A percentile compares a stretch with the other conserved stretches of the same genome.
These are phyloP conservation scores for Pythium oligandrum DNA, from an alignment of 352 stramenopile species.

Conservation along the genomic window DNA sequence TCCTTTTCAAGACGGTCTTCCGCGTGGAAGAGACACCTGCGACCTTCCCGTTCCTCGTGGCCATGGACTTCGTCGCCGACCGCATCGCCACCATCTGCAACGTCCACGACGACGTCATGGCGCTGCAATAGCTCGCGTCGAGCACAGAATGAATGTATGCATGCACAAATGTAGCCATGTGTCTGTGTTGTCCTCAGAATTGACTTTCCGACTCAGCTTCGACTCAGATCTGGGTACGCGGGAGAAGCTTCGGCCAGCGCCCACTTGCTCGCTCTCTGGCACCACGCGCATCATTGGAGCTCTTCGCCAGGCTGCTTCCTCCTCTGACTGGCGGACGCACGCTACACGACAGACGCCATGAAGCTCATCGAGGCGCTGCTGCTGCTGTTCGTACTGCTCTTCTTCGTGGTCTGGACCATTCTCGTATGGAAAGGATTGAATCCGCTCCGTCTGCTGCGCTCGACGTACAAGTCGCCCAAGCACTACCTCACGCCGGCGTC, in stretches of 20 bases:
- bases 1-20: slow-evolving; percentile 62
- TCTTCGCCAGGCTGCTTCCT: slow-evolving; percentile 3
- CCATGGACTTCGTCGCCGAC: slow-evolving; percentile 63
- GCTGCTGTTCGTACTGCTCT: slow-evolving; percentile 35
- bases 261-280: background rate
- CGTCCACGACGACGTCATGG: slow-evolving; percentile 78
- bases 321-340: background rate
- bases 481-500: slow-evolving; percentile 36
- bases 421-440: slow-evolving; percentile 56
- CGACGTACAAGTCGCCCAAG: slow-evolving; percentile 46
- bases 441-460: slow-evolving; percentile 55
- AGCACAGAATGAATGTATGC: slow-evolving; percentile 68
- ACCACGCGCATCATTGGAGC: background rate
- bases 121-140: slow-evolving; percentile 67
- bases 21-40: slow-evolving; percentile 35
- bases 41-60: slow-evolving; percentile 53
- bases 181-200: background rate
- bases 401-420: slow-evolving; percentile 30
- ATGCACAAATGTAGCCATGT: slow-evolving; percentile 16
- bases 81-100: slow-evolving; percentile 68
- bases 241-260: too few relatives aligned
- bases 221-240: background rate
- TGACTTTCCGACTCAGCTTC: slow-evolving; percentile 5
- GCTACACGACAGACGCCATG: slow-evolving; percentile 16
- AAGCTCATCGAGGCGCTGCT: slow-evolving; percentile 33